Evolutionary conservation across 2,329 filamentous ascomycete species (phyloP).

Genomic region (Fusarium solani-melongenae): DNA sequence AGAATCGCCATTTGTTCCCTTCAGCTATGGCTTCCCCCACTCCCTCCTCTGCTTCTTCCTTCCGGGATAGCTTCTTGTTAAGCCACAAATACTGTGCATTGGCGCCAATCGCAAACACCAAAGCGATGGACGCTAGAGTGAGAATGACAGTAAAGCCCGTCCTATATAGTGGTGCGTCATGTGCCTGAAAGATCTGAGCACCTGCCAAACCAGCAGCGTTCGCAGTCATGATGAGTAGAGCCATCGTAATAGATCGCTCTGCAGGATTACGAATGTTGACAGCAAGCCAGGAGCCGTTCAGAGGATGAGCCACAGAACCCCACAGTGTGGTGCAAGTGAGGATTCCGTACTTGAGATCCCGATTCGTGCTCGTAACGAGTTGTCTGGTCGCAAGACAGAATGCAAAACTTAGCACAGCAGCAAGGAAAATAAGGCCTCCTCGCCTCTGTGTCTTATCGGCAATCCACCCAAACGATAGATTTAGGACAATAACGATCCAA

Average conservation of each 20-base stretch:
- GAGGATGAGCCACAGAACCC: background rate
- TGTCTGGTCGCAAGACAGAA: conserved; percentile 4
- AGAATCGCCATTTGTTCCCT: background rate
- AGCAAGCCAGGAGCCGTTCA: conserved; percentile 5
- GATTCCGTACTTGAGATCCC: conserved; percentile 3
- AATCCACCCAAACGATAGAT: background rate
- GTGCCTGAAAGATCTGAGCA: conserved; percentile 1
- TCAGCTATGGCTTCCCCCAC: background rate
- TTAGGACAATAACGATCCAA: conserved; percentile 3
- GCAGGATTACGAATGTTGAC: background rate
- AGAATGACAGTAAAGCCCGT: conserved; percentile 2
- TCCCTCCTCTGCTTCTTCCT: background rate
- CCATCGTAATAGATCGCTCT: conserved; percentile 5
- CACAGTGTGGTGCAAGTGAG: conserved; percentile 1
- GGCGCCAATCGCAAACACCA: background rate
- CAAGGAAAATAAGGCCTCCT: background rate
- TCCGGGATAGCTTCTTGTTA: background rate
- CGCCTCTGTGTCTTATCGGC: background rate
- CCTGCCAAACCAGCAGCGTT: conserved; percentile 1
- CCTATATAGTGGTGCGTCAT: conserved; percentile 3
- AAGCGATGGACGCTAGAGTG: background rate
- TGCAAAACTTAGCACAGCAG: background rate
- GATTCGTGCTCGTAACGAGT: background rate
- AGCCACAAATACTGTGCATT: background rate
- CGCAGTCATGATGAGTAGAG: conserved; percentile 7